Conservation (phyloP, 129 eudicot species). For the Lonicera japonica region DNA sequence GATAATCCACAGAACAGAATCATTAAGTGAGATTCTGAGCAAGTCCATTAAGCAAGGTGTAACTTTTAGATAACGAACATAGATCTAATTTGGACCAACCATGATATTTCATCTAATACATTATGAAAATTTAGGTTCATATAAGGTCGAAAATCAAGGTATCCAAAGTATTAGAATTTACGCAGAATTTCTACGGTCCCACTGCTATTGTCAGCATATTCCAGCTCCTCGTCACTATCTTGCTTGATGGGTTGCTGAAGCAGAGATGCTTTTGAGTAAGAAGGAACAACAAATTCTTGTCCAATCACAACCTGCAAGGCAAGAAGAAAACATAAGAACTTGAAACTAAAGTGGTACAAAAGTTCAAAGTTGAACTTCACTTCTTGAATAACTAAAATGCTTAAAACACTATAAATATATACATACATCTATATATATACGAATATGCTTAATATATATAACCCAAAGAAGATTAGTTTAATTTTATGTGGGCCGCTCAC, state of each 20-base stretch:
- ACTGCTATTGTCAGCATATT: constrained; percentile 74
- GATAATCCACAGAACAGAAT: not conserved
- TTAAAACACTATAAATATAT: no score
- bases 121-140: not conserved
- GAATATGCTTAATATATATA: no score
- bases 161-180: constrained; percentile 17
- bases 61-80: not conserved
- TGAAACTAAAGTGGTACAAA: not conserved
- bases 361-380: not conserved
- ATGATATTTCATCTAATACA: not conserved
- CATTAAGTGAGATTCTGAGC: not conserved
- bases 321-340: not conserved
- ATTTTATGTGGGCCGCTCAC: no score
- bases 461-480: no score
- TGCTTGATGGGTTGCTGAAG: constrained; percentile 64
- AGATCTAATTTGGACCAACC: not conserved
- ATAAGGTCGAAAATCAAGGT: not conserved
- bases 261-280: constrained; percentile 88
- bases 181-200: constrained; percentile 36
- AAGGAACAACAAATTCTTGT: constrained; percentile 61
- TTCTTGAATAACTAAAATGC: no score
- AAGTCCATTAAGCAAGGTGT: not conserved
- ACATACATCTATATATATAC: no score
- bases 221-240: constrained; percentile 98
- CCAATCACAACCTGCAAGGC: constrained; percentile 63